Evolutionary conservation across 2,329 filamentous ascomycete genomes (phyloP).

Genomic region (Endocalyx cinctus): DNA sequence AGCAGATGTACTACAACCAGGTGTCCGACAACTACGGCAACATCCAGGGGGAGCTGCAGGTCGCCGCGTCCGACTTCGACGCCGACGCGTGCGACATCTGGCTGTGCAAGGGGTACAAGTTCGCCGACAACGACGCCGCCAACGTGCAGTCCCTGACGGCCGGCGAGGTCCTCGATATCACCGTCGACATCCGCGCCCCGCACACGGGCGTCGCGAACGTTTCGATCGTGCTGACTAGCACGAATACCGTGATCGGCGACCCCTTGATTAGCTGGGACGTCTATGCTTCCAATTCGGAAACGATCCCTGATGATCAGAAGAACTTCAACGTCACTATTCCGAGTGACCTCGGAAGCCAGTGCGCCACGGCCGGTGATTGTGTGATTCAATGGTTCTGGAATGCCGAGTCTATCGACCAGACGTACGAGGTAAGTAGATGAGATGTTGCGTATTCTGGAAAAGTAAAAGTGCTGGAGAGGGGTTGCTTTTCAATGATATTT

Average conservation of each 20-base stretch:
- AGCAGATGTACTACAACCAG: constrained; percentile 50
- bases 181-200: constrained; percentile 44
- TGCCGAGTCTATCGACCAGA: constrained; percentile 23
- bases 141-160: constrained; percentile 47
- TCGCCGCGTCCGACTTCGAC: constrained; percentile 42
- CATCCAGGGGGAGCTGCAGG: constrained; percentile 50
- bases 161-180: constrained; percentile 40
- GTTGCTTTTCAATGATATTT: no score
- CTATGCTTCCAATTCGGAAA: constrained; percentile 43
- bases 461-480: no score
- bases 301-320: constrained; percentile 39
- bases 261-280: constrained; percentile 42
- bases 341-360: constrained; percentile 37
- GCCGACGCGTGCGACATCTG: constrained; percentile 44
- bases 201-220: constrained; percentile 54
- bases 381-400: constrained; percentile 56
- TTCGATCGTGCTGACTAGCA: constrained; percentile 44
- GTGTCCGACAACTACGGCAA: constrained; percentile 47
- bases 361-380: constrained; percentile 39
- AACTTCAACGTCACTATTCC: constrained; percentile 52
- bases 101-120: constrained; percentile 56
- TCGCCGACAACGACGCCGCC: constrained; percentile 46
- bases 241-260: constrained; percentile 43
- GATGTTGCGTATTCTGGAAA: no score
- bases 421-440: no score